Conservation (phyloP, 139 green algal species). For the Tetratostichococcus sp. region DNA sequence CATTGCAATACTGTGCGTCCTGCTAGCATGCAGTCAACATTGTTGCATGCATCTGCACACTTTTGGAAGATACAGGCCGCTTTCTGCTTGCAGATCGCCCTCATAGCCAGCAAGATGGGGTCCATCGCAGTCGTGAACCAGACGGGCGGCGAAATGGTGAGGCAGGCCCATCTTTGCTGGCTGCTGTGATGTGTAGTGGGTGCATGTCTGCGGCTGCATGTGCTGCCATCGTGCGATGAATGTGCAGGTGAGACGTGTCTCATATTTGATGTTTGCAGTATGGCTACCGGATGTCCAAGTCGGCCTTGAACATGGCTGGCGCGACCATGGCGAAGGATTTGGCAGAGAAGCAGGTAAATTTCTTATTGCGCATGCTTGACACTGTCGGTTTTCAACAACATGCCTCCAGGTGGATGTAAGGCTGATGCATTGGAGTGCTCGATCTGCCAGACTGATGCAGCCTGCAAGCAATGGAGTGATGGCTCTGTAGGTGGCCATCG, state of each 20-base stretch:
- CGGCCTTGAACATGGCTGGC: constrained; percentile 50
- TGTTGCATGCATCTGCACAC: too few relatives aligned
- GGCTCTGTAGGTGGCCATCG: background rate
- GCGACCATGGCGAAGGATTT: constrained; percentile 48
- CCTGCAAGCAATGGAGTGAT: background rate
- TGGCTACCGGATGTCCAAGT: constrained; percentile 60
- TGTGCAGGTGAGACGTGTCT: too few relatives aligned
- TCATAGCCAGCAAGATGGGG: constrained; percentile 49
- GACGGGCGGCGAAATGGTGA: constrained; percentile 22
- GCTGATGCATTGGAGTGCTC: too few relatives aligned
- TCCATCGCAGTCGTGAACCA: constrained; percentile 27
- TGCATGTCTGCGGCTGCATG: too few relatives aligned
- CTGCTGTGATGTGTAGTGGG: background rate
- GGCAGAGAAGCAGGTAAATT: background rate
- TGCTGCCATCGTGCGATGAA: too few relatives aligned
- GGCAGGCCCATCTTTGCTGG: background rate
- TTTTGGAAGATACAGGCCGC: too few relatives aligned
- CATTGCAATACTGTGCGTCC: too few relatives aligned
- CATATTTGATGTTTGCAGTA: constrained; percentile 22
- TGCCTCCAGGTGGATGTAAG: too few relatives aligned
- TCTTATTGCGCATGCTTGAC: too few relatives aligned
- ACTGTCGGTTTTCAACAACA: too few relatives aligned
- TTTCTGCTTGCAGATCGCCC: constrained; percentile 20
- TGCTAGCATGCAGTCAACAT: too few relatives aligned
- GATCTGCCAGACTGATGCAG: too few relatives aligned